These are phyloP conservation scores for Acer saccharum DNA, from an alignment of 345 rosid genomes.

Conservation along the genomic window DNA sequence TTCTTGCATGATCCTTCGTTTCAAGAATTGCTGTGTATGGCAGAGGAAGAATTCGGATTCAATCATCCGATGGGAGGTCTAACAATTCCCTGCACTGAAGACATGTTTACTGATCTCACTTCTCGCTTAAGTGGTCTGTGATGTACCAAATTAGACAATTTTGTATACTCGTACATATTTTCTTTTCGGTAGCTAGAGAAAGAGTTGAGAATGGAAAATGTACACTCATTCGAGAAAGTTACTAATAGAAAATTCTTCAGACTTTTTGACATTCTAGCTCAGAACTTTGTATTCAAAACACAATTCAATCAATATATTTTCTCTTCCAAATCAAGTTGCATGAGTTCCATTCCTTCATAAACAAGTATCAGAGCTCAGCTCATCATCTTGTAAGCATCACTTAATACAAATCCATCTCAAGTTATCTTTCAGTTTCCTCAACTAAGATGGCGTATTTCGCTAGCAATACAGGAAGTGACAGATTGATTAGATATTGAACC, in stretches of 20 bases:
- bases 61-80: constrained; percentile 44
- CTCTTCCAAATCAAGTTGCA: neutral
- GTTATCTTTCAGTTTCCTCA: neutral
- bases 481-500: neutral
- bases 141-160: constrained; percentile 10
- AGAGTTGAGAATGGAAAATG: neutral
- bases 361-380: neutral
- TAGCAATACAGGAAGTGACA: neutral
- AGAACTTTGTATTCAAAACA: neutral
- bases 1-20: constrained; percentile 31
- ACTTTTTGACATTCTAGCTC: neutral
- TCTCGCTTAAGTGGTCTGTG: constrained; percentile 18
- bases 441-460: neutral
- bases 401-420: neutral
- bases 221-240: neutral
- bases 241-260: neutral
- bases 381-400: neutral
- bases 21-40: constrained; percentile 22
- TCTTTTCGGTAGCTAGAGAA: neutral
- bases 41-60: constrained; percentile 49
- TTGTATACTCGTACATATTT: constrained; percentile 19
- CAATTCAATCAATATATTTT: neutral
- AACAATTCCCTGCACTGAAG: constrained; percentile 48
- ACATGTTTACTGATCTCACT: constrained; percentile 33
- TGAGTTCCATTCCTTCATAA: neutral